These are phyloP conservation scores for Dalbergia cochinchinensis DNA, from an alignment of 306 rosid genomes.

Conservation along the genomic window DNA sequence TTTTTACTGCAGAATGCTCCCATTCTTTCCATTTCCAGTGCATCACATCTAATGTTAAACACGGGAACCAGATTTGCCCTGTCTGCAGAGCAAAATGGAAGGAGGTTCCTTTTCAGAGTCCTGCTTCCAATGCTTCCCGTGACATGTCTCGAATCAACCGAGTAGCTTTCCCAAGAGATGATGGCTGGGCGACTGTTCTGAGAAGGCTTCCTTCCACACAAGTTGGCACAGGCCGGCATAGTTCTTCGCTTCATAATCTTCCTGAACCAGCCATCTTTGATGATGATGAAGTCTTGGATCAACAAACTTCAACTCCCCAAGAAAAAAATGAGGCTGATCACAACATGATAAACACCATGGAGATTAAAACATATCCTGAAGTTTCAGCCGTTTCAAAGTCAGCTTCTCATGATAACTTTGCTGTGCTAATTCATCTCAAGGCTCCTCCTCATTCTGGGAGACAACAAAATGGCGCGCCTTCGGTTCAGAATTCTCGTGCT, in stretches of 20 bases:
- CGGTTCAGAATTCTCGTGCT: constrained; percentile 62
- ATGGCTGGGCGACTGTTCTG: constrained; percentile 60
- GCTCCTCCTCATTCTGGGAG: constrained; percentile 68
- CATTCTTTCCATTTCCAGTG: constrained; percentile 96
- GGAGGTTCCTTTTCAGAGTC: constrained; percentile 83
- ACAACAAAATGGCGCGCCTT: constrained; percentile 44
- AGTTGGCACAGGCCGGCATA: constrained; percentile 48
- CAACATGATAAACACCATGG: constrained; percentile 52
- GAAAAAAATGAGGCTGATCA: constrained; percentile 43
- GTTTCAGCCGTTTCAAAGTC: constrained; percentile 78
- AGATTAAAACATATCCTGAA: constrained; percentile 80
- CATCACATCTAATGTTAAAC: constrained; percentile 88
- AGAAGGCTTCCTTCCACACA: constrained; percentile 66
- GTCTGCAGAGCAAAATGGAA: constrained; percentile 96
- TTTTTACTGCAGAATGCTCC: constrained; percentile 97
- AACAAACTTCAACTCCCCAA: constrained; percentile 45
- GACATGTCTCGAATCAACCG: constrained; percentile 58
- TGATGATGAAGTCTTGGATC: constrained; percentile 83
- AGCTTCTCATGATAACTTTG: constrained; percentile 65
- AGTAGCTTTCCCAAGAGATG: constrained; percentile 55
- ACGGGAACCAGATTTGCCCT: constrained; percentile 90
- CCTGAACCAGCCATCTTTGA: constrained; percentile 77
- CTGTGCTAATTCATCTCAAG: constrained; percentile 78
- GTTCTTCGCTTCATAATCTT: constrained; percentile 52
- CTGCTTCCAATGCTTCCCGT: constrained; percentile 57